Evolutionary conservation across 1,139 yeast genomes (phyloP).

Genomic region (Sugiyamaella xylanicola): DNA sequence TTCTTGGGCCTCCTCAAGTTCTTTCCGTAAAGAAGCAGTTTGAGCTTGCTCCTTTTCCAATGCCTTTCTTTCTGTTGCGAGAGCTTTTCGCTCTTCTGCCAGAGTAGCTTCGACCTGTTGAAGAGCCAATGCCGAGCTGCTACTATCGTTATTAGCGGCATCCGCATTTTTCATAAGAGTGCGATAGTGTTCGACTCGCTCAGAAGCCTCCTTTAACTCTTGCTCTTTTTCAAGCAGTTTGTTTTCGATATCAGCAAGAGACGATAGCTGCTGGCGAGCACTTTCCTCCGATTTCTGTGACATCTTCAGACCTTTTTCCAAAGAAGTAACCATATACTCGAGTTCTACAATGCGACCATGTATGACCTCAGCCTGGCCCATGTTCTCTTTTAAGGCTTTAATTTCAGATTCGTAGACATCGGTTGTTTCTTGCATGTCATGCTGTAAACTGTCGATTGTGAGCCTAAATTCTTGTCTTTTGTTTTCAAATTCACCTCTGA

Average conservation of each 20-base stretch:
- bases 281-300: conserved; percentile 34
- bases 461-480: conserved; percentile 41
- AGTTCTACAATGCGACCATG: conserved; percentile 30
- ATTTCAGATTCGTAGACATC: conserved; percentile 36
- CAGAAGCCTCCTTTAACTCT: conserved; percentile 35
- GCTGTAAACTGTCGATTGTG: conserved; percentile 38
- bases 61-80: conserved; percentile 1
- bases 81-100: conserved; percentile 19
- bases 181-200: conserved; percentile 34
- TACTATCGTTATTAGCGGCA: conserved; percentile 11
- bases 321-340: conserved; percentile 32
- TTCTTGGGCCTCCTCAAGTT: conserved; percentile 7
- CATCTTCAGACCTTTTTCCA: conserved; percentile 33
- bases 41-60: conserved; percentile 8
- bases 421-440: conserved; percentile 37
- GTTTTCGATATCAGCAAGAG: conserved; percentile 41
- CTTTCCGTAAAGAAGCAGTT: background rate
- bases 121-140: conserved; percentile 14
- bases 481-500: conserved; percentile 37
- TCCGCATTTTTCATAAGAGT: conserved; percentile 29
- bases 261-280: conserved; percentile 33
- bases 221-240: conserved; percentile 38
- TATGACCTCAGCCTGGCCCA: conserved; percentile 31
- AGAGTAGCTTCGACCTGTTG: conserved; percentile 17
- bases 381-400: conserved; percentile 32